phyloP scores from a whole-genome alignment of 768 basidiomycete genomes.

The Cantharellus anzutake region DNA sequence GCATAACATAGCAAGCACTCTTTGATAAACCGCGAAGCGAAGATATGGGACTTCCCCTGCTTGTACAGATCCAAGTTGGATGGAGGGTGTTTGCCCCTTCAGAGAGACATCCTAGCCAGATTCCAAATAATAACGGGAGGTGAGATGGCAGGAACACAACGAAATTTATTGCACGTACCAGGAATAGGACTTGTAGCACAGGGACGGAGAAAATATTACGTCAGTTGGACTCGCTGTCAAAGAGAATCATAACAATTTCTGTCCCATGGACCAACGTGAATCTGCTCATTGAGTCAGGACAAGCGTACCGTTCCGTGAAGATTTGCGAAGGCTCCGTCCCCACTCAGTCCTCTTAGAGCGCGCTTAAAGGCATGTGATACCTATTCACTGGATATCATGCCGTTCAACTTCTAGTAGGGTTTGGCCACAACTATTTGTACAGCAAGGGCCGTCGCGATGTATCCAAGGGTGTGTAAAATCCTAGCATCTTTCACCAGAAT shows the following conservation, averaged over 20 bases:
- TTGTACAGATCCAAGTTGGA: too few species aligned
- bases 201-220: constrained; percentile 75
- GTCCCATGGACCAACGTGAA: background rate
- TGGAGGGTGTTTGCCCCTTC: background rate
- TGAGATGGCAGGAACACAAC: constrained; percentile 41
- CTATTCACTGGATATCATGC: constrained; percentile 32
- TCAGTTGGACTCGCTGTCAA: constrained; percentile 83
- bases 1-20: too few species aligned
- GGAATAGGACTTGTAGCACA: constrained; percentile 96
- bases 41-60: too few species aligned
- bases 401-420: constrained; percentile 45
- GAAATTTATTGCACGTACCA: constrained; percentile 93
- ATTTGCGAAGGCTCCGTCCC: constrained; percentile 7
- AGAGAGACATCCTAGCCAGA: constrained; percentile 29
- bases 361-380: constrained; percentile 40
- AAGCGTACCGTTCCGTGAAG: constrained; percentile 4
- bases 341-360: constrained; percentile 32
- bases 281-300: constrained; percentile 1
- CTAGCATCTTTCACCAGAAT: constrained; percentile 62
- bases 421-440: constrained; percentile 44
- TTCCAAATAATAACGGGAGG: constrained; percentile 30
- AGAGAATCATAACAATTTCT: constrained; percentile 69
- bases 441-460: constrained; percentile 12
- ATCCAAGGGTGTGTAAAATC: constrained; percentile 25
- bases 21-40: too few species aligned